These are phyloP conservation scores for Trypanosoma caninum DNA, from an alignment of 208 protist species.

Conservation along the genomic window DNA sequence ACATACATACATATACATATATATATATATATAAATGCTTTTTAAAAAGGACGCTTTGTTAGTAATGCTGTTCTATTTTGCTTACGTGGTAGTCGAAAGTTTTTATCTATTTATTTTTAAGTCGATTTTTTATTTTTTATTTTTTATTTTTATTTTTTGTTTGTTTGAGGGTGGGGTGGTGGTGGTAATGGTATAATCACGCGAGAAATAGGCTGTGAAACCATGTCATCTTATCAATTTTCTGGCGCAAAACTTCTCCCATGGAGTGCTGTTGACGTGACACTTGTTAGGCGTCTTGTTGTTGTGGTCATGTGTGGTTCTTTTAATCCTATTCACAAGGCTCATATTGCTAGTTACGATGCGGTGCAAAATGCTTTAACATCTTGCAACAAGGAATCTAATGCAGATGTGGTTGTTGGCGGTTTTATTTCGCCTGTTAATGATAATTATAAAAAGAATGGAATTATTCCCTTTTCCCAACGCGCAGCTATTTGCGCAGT, in stretches of 20 bases:
- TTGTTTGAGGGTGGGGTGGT: slow-evolving; percentile 6
- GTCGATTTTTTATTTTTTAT: too few relatives aligned
- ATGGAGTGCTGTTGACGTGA: slow-evolving; percentile 13
- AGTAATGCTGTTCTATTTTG: too few relatives aligned
- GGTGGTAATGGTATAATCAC: background rate
- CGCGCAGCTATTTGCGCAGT: slow-evolving; percentile 41
- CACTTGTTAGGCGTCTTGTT: slow-evolving; percentile 20
- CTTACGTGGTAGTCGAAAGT: too few relatives aligned
- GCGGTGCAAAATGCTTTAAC: slow-evolving; percentile 32
- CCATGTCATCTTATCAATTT: slow-evolving; percentile 25
- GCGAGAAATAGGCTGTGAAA: background rate
- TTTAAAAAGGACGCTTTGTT: too few relatives aligned
- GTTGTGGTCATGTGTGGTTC: slow-evolving; percentile 71
- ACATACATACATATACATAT: too few relatives aligned
- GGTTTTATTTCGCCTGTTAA: slow-evolving; percentile 78
- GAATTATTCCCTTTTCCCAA: slow-evolving; percentile 33
- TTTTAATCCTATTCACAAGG: slow-evolving; percentile 82
- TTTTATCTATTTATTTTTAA: too few relatives aligned
- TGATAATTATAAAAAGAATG: slow-evolving; percentile 75
- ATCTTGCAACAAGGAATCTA: background rate
- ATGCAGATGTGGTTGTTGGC: slow-evolving; percentile 38
- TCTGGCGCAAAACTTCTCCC: slow-evolving; percentile 36
- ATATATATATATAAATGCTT: too few relatives aligned
- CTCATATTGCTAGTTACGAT: slow-evolving; percentile 62
- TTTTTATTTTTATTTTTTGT: slow-evolving; percentile 12